Conservation (phyloP, 2,329 filamentous ascomycete genomes). For the Podosphaera xanthii region DNA sequence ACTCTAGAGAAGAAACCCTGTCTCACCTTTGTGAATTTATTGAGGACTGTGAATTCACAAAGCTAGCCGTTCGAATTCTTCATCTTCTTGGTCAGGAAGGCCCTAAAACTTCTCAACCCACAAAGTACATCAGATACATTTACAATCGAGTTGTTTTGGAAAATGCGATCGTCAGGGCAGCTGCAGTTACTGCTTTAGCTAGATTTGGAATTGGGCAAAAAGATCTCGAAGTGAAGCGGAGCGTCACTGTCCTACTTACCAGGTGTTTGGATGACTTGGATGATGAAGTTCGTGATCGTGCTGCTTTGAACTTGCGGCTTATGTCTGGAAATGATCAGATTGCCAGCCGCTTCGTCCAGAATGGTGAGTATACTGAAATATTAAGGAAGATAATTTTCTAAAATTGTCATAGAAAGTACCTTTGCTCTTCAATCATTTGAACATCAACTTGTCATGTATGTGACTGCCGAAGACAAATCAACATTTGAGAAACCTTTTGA, state of each 20-base stretch:
- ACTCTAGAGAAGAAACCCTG: slow-evolving; percentile 58
- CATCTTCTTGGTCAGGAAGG: slow-evolving; percentile 88
- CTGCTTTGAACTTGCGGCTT: slow-evolving; percentile 71
- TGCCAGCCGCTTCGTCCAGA: slow-evolving; percentile 75
- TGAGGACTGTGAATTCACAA: slow-evolving; percentile 97
- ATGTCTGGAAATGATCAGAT: slow-evolving; percentile 71
- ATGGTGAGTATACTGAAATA: slow-evolving; percentile 31
- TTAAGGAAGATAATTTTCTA: slow-evolving; percentile 8
- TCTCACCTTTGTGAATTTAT: slow-evolving; percentile 97
- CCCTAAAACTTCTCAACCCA: slow-evolving; percentile 82
- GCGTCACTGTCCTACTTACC: slow-evolving; percentile 75
- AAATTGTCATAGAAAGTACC: slow-evolving; percentile 49
- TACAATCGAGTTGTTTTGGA: slow-evolving; percentile 96
- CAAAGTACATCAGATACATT: slow-evolving; percentile 97
- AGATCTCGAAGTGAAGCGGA: slow-evolving; percentile 89
- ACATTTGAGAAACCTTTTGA: slow-evolving; percentile 77
- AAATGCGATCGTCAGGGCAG: slow-evolving; percentile 85
- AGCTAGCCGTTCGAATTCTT: slow-evolving; percentile 82
- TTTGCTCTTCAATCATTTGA: slow-evolving; percentile 88
- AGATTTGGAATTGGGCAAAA: slow-evolving; percentile 96
- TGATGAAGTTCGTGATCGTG: slow-evolving; percentile 90
- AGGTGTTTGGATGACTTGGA: slow-evolving; percentile 91
- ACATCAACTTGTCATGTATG: slow-evolving; percentile 93
- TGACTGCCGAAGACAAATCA: slow-evolving; percentile 73
- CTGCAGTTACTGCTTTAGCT: slow-evolving; percentile 81